Evolutionary conservation across 345 rosid species (phyloP), one percentile per base, ranked within the genome.

Genomic region (Citrus medica): DNA sequence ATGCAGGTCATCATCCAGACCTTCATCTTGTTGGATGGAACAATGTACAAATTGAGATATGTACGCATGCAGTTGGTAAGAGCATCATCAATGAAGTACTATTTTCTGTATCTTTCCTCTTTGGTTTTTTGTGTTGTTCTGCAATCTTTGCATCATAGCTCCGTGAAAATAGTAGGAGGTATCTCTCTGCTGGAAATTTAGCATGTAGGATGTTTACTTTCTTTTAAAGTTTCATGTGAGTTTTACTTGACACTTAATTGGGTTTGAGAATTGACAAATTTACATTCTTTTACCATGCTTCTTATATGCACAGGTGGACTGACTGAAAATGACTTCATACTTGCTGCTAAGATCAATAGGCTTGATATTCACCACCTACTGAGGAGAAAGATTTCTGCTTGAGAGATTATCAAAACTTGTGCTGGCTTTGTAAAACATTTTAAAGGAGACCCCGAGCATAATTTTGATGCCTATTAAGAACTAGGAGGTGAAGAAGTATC

Each of bases 21-120:
- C 90, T 96, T 83, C 99, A 96, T 89, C 97, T 96, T 72, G 94
- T 92, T 14, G 95, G 97, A 79, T 96, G 99, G 99, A 96, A 96
- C 85, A 90, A 91, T 85, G 88, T 94, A 9, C 91, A 86, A 55
- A 86, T 96, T 69, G 99, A 96, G 86, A 91, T 94, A 83, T 92
- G 99, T 93, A 94, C 99, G 0, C 98, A 94, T 87, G 91, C 97
- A 2, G 87, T 90, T 79, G 99, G 99, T 92, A 82, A 91, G 89
- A 21, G 76, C 4, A 19, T 65, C 38, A 19, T 65, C 32, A 6
- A 21, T 46, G 17, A 25, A 65, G 27, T 61, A 60, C 33, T 60
- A 33, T 71, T 55, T 25, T 56, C 33, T 33, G 22, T 66, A 16
- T 67, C 46, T 25, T 30, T 76, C 33, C 60, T 66, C 5, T 38